phyloP scores from a whole-genome alignment of 441 rosid genomes.

The Adansonia gregorii region DNA sequence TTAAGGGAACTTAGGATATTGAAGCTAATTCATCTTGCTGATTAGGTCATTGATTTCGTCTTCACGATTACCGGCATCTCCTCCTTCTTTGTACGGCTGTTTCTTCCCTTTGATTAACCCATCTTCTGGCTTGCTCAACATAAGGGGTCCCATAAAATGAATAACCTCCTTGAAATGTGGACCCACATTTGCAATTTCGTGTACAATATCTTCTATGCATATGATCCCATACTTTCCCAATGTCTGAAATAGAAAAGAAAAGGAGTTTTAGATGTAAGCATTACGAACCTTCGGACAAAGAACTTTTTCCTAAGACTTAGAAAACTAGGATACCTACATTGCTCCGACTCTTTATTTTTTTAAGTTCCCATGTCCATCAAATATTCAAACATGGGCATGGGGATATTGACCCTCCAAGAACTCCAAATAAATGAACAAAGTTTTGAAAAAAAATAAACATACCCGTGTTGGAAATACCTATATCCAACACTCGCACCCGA shows the following conservation, averaged over 20 bases:
- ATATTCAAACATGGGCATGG: too few relatives aligned
- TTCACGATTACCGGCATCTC: conserved; percentile 83
- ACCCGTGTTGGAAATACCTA: too few relatives aligned
- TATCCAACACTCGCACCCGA: too few relatives aligned
- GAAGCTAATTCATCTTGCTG: conserved; percentile 63
- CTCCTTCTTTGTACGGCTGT: conserved; percentile 67
- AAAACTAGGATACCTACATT: neutral
- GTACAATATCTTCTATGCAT: conserved; percentile 76
- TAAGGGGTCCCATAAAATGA: conserved; percentile 68
- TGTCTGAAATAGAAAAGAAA: conserved; percentile 42
- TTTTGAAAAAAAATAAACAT: too few relatives aligned
- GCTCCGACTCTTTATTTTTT: too few relatives aligned
- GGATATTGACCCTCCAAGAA: too few relatives aligned
- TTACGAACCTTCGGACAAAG: neutral
- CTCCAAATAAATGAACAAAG: too few relatives aligned
- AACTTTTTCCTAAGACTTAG: neutral
- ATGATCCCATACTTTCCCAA: conserved; percentile 69
- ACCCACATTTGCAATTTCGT: conserved; percentile 70
- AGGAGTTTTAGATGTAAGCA: neutral
- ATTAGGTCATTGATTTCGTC: conserved; percentile 76
- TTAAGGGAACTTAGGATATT: neutral
- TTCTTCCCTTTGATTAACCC: conserved; percentile 61
- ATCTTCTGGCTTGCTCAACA: conserved; percentile 69
- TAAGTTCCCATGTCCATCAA: too few relatives aligned
- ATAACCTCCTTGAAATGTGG: conserved; percentile 76